These are phyloP conservation scores for Sungouiozyma intestinalis DNA, from an alignment of 805 yeast genomes.

Conservation along the genomic window DNA sequence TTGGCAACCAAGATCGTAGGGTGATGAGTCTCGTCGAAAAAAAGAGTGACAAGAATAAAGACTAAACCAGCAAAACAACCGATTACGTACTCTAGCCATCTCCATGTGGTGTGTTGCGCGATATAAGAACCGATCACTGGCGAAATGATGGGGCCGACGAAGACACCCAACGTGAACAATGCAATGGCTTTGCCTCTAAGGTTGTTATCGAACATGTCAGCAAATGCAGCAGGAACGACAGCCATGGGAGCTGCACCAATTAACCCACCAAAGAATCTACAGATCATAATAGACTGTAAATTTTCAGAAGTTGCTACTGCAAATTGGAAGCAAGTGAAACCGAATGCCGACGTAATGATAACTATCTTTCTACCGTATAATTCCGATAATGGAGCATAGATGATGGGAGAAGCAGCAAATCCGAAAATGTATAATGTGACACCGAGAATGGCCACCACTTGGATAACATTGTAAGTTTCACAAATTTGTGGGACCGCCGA, in stretches of 20 bases:
- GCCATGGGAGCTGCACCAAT: conserved; percentile 80
- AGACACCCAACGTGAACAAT: conserved; percentile 61
- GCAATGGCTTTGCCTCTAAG: conserved; percentile 69
- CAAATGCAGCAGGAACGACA: conserved; percentile 77
- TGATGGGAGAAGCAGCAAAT: conserved; percentile 83
- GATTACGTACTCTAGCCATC: conserved; percentile 44
- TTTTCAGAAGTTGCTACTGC: conserved; percentile 75
- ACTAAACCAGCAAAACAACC: conserved; percentile 37
- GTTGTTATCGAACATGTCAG: conserved; percentile 62
- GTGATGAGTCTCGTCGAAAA: conserved; percentile 41
- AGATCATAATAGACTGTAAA: conserved; percentile 62
- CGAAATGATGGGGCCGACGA: conserved; percentile 71
- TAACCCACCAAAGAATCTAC: conserved; percentile 73
- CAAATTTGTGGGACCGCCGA: conserved; percentile 43
- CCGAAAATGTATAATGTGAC: conserved; percentile 82
- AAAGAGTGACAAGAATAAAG: conserved; percentile 28
- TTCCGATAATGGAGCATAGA: conserved; percentile 88
- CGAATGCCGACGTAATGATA: conserved; percentile 44
- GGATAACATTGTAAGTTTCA: conserved; percentile 46
- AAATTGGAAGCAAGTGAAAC: conserved; percentile 50
- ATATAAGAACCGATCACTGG: conserved; percentile 61
- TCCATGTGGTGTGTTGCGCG: conserved; percentile 34
- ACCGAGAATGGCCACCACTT: conserved; percentile 62
- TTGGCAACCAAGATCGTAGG: conserved; percentile 37
- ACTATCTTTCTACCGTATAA: conserved; percentile 61